Evolutionary conservation across 306 rosid species (phyloP).

Genomic region (Lagenaria siceraria): DNA sequence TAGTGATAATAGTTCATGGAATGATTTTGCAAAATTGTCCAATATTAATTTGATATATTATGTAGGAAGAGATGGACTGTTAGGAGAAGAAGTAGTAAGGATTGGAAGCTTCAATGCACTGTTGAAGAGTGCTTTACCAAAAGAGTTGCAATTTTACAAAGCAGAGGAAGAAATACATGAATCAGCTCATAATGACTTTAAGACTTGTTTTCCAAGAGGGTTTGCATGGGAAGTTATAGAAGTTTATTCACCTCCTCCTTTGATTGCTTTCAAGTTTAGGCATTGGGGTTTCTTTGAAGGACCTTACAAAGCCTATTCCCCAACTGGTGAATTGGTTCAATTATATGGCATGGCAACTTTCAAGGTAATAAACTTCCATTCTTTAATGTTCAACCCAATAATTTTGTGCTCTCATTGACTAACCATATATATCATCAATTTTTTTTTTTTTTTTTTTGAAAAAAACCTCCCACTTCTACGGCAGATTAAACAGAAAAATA

Average conservation of each 20-base stretch:
- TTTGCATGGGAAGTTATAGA: constrained; percentile 77
- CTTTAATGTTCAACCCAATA: too few species aligned
- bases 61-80: constrained; percentile 45
- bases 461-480: too few species aligned
- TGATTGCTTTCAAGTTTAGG: constrained; percentile 53
- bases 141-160: constrained; percentile 34
- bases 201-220: constrained; percentile 55
- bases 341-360: constrained; percentile 51
- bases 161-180: constrained; percentile 49
- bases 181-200: constrained; percentile 49
- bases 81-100: constrained; percentile 43
- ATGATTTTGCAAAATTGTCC: too few species aligned
- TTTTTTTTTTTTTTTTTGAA: too few species aligned
- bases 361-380: constrained; percentile 24
- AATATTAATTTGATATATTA: too few species aligned
- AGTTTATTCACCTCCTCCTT: constrained; percentile 53
- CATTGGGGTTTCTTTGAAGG: constrained; percentile 90
- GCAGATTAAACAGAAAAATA: too few species aligned
- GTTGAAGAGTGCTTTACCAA: constrained; percentile 42
- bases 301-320: constrained; percentile 42
- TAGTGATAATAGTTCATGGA: too few species aligned
- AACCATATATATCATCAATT: too few species aligned
- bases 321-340: constrained; percentile 39
- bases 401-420: neutral
- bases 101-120: constrained; percentile 53